These are phyloP conservation scores for Hypoxylon sp. DNA, from an alignment of 2,329 filamentous ascomycete species.

Conservation along the genomic window DNA sequence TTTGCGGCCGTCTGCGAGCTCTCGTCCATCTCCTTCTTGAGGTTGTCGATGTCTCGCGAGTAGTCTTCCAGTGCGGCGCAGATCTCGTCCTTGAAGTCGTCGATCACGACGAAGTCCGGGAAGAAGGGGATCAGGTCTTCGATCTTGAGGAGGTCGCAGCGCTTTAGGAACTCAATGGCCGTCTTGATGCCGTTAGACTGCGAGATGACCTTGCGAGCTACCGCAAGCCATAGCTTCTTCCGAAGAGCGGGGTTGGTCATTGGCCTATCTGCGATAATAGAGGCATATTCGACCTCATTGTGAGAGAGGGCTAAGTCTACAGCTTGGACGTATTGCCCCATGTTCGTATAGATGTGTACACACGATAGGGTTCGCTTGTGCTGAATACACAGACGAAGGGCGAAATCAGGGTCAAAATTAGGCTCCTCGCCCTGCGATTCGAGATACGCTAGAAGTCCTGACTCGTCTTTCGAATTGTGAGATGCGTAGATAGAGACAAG, in stretches of 20 bases:
- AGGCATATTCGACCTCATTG: conserved; percentile 89
- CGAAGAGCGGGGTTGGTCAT: conserved; percentile 83
- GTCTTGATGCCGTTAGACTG: conserved; percentile 89
- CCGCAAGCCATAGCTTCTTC: conserved; percentile 95
- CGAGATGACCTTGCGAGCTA: conserved; percentile 93
- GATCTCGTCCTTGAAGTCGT: conserved; percentile 99
- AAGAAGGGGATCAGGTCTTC: conserved; percentile 99
- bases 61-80: conserved; percentile 95
- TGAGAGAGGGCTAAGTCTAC: conserved; percentile 94
- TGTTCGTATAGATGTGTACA: conserved; percentile 96
- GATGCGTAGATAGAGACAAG: conserved; percentile 96
- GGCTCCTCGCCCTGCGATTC: conserved; percentile 90
- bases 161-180: conserved; percentile 92
- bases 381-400: conserved; percentile 93
- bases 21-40: conserved; percentile 97
- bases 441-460: conserved; percentile 87
- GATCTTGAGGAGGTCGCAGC: conserved; percentile 92
- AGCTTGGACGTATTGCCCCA: conserved; percentile 94
- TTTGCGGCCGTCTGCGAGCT: conserved; percentile 88
- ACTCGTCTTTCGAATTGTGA: conserved; percentile 85
- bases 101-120: conserved; percentile 97
- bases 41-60: conserved; percentile 86
- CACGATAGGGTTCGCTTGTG: conserved; percentile 93
- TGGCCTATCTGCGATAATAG: conserved; percentile 88
- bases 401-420: conserved; percentile 95